Evolutionary conservation across 2,329 filamentous ascomycete genomes (phyloP), one percentile per base, ranked within the genome.

Genomic region (Leptographium lundbergii): DNA sequence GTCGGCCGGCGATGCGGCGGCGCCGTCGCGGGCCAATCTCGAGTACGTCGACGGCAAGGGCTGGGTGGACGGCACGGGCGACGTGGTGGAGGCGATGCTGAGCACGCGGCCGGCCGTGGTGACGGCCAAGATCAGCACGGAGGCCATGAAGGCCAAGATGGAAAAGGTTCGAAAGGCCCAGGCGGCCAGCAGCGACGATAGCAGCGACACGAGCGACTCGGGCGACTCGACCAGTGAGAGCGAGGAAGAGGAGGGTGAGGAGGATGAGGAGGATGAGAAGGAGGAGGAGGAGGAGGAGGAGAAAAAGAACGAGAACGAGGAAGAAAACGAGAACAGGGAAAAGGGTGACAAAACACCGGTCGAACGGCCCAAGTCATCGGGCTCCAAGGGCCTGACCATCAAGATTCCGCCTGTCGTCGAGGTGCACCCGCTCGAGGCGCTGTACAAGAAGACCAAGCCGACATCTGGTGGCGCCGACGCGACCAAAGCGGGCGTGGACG

Each of bases 391-490:
- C 65, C 70, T 85, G 51, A 78, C 75, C 29, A 81, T 85, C 69
- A 78, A 77, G 65, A 81, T 82, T 59, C 78, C 78, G 19, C 73
- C 69, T 25, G 42, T 69, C 3, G 64, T 70, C 56, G 75, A 80
- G 62, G 75, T 96, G 0, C 92, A 97, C 65, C 92, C 94, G 0
- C 79, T 97, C 1, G 91, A 97, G 74, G 90, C 90, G 0, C 80
- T 97, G 2, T 99, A 95, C 78, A 97, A 96, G 73, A 83, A 83
- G 5, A 72, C 81, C 0, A 79, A 82, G 42, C 70, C 75, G 36
- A 32, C 24, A 66, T 56, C 42, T 17, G 42, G 72, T 63, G 29
- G 74, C 65, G 57, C 64, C 55, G 22, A 10, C 61, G 22, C 11
- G 4, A 36, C 25, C n/a, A 25, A 47, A 22, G 25, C 4, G 22